Evolutionary conservation across 2,329 filamentous ascomycete genomes (phyloP).

Genomic region (Pseudogymnoascus sp.): DNA sequence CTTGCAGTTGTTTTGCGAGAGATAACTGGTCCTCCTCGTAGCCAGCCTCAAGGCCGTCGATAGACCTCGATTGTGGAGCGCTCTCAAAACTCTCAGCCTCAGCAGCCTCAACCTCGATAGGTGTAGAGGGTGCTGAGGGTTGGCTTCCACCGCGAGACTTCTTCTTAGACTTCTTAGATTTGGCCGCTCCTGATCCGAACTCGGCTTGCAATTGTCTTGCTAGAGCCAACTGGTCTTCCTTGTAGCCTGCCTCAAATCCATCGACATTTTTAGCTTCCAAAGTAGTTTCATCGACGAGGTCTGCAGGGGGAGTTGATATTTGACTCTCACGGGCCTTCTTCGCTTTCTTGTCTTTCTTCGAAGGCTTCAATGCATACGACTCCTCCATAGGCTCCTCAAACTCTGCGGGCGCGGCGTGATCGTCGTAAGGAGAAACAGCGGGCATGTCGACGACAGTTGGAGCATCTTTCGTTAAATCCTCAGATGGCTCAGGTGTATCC

Average conservation of each 20-base stretch:
- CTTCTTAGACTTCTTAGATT: slow-evolving; percentile 32
- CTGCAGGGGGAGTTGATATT: background rate
- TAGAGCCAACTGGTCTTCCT: background rate
- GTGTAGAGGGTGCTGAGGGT: background rate
- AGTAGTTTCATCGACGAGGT: background rate
- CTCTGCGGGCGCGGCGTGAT: background rate
- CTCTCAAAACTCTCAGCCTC: background rate
- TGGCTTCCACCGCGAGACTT: slow-evolving; percentile 22
- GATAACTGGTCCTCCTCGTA: background rate
- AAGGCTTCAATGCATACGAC: slow-evolving; percentile 7
- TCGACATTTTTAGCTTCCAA: background rate
- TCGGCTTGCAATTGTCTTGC: background rate
- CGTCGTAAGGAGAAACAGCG: background rate
- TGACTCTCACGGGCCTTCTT: slow-evolving; percentile 17
- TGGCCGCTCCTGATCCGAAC: slow-evolving; percentile 9
- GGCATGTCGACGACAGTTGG: background rate
- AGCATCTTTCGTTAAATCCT: background rate
- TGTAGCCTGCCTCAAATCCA: background rate
- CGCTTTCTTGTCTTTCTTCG: slow-evolving; percentile 35
- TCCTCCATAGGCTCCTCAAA: background rate
- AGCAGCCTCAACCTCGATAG: background rate
- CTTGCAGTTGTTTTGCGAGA: background rate
- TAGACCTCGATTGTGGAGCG: background rate
- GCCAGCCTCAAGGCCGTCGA: background rate
- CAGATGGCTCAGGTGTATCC: background rate